A percentile compares a stretch with the other conserved stretches of the same genome.
phyloP scores from a whole-genome alignment of 495 filamentous ascomycete genomes.

The Pyrenula massariospora region DNA sequence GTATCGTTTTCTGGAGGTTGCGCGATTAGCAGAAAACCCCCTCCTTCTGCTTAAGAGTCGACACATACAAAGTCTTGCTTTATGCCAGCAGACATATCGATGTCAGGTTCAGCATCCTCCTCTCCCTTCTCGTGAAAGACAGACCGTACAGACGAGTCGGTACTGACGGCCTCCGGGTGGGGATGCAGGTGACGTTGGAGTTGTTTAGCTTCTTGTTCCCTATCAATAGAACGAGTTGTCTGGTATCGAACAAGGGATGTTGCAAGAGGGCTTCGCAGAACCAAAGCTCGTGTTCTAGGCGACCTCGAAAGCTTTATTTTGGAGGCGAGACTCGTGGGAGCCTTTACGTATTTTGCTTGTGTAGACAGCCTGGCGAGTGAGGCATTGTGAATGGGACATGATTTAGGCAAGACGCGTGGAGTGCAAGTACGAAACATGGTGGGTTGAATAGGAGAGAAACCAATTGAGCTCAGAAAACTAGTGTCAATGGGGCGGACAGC shows the following conservation, averaged over 20 bases:
- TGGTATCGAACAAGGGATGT: conserved; percentile 37
- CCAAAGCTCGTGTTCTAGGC: conserved; percentile 18
- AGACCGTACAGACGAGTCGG: conserved; percentile 41
- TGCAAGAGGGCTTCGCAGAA: conserved; percentile 36
- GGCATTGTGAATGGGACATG: conserved; percentile 35
- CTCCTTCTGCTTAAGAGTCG: conserved; percentile 3
- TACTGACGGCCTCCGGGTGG: conserved; percentile 45
- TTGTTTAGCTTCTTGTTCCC: conserved; percentile 36
- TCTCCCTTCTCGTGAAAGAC: conserved; percentile 34
- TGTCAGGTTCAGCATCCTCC: conserved; percentile 25
- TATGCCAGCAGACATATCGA: conserved; percentile 57
- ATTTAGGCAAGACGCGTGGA: conserved; percentile 34
- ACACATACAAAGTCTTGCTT: conserved; percentile 61
- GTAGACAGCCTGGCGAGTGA: conserved; percentile 29
- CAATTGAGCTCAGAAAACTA: neutral
- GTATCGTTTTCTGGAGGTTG: conserved; percentile 56
- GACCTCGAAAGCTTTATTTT: neutral
- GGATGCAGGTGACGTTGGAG: conserved; percentile 37
- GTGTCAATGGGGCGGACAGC: neutral
- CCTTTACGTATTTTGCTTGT: conserved; percentile 21
- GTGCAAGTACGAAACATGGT: conserved; percentile 36
- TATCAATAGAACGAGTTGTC: conserved; percentile 29
- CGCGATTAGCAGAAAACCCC: neutral
- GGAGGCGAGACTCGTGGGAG: conserved; percentile 17
- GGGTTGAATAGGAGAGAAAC: conserved; percentile 2